These are phyloP conservation scores for Saussurea involucrata DNA, from an alignment of 129 eudicot genomes.

Conservation along the genomic window DNA sequence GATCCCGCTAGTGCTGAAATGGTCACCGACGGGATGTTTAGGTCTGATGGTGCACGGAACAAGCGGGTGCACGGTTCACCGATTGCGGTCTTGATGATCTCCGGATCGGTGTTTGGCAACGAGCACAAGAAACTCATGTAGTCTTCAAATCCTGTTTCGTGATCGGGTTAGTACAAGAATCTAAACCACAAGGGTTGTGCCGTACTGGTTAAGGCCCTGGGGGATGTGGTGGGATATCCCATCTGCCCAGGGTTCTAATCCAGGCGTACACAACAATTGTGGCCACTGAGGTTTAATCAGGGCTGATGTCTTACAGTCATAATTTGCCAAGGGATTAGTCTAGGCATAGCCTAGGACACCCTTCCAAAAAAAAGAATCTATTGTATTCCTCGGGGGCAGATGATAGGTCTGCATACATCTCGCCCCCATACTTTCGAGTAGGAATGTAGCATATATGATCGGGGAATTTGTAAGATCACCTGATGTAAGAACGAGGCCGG, in stretches of 20 bases:
- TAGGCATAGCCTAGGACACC: too few relatives aligned
- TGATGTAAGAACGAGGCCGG: slow-evolving; percentile 72
- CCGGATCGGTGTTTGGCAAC: slow-evolving; percentile 63
- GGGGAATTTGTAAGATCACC: slow-evolving; percentile 26
- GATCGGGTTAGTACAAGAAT: slow-evolving; percentile 3
- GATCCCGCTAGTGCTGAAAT: slow-evolving; percentile 62
- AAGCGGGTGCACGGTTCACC: slow-evolving; percentile 66
- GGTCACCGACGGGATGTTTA: slow-evolving; percentile 83
- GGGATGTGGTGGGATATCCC: too few relatives aligned
- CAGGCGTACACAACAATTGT: too few relatives aligned
- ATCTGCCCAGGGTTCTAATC: too few relatives aligned
- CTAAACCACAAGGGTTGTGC: too few relatives aligned
- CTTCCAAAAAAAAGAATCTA: too few relatives aligned
- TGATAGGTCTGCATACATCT: background rate
- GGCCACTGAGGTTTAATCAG: too few relatives aligned
- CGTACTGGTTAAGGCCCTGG: too few relatives aligned
- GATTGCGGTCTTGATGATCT: slow-evolving; percentile 48
- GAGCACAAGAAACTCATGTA: slow-evolving; percentile 91
- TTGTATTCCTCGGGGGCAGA: background rate
- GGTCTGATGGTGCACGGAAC: slow-evolving; percentile 61
- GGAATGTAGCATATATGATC: too few relatives aligned
- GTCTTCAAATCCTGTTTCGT: slow-evolving; percentile 58
- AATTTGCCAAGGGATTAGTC: too few relatives aligned
- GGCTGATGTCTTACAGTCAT: too few relatives aligned
- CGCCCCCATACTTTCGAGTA: background rate